phyloP scores from a whole-genome alignment of 768 basidiomycete genomes.

The Fistulinella prunicolor region DNA sequence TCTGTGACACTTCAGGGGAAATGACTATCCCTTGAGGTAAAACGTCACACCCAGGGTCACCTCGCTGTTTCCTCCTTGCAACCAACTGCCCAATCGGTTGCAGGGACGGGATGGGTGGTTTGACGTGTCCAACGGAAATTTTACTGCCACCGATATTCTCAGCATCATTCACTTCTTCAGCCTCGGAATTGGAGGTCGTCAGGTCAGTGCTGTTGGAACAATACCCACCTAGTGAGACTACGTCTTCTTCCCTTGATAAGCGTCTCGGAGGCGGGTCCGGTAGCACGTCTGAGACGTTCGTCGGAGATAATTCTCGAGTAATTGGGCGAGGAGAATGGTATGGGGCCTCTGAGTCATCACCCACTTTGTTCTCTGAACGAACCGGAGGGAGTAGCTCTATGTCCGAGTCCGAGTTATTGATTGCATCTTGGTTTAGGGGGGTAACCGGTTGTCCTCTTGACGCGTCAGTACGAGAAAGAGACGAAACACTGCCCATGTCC shows the following conservation, averaged over 20 bases:
- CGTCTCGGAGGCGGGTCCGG: not conserved
- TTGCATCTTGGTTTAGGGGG: conserved; percentile 1
- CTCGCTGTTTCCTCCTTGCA: conserved; percentile 10
- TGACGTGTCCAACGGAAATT: conserved; percentile 2
- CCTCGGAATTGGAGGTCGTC: conserved; percentile 10
- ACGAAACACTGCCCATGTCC: not conserved
- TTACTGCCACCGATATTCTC: not conserved
- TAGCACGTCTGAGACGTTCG: not conserved
- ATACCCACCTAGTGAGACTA: not conserved
- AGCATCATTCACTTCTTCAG: not conserved
- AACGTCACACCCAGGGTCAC: conserved; percentile 1
- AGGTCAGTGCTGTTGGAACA: not conserved
- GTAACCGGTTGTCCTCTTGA: not conserved
- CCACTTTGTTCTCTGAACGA: conserved; percentile 1
- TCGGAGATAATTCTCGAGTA: conserved; percentile 2
- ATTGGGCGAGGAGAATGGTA: not conserved
- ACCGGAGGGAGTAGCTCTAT: conserved; percentile 8
- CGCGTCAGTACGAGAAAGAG: not conserved
- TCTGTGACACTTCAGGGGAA: conserved; percentile 4
- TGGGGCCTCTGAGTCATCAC: not conserved
- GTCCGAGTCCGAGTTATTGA: conserved; percentile 9
- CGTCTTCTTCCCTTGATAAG: not conserved
- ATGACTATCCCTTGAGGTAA: conserved; percentile 1
- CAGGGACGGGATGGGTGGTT: conserved; percentile 5
- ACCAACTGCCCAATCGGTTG: conserved; percentile 12